These are phyloP conservation scores for Lachnellula occidentalis DNA, from an alignment of 2,329 filamentous ascomycete species.

Conservation along the genomic window DNA sequence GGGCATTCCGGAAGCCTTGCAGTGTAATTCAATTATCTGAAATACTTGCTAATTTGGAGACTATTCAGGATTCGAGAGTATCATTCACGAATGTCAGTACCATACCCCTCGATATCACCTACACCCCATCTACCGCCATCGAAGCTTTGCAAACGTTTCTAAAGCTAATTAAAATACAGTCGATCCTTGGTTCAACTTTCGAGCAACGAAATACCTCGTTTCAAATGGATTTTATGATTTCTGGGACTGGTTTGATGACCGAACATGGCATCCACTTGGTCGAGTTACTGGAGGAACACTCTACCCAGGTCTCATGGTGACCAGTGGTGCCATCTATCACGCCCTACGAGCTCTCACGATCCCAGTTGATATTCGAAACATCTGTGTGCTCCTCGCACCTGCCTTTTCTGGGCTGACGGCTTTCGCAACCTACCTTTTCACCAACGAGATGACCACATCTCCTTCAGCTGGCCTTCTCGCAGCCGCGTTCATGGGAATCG, in stretches of 20 bases:
- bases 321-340: constrained; percentile 95
- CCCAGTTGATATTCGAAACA: constrained; percentile 97
- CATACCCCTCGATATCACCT: constrained; percentile 11
- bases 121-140: constrained; percentile 24
- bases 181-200: constrained; percentile 99
- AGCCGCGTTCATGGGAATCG: constrained; percentile 94
- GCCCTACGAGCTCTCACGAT: constrained; percentile 80
- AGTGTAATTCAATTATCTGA: background rate
- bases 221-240: constrained; percentile 97
- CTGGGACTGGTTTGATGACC: constrained; percentile 99
- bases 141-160: constrained; percentile 15
- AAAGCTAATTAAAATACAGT: constrained; percentile 52
- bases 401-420: constrained; percentile 92
- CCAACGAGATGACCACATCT: constrained; percentile 94
- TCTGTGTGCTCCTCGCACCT: constrained; percentile 93
- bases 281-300: constrained; percentile 98
- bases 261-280: constrained; percentile 98
- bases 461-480: constrained; percentile 92
- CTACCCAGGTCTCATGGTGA: constrained; percentile 98
- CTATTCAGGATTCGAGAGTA: constrained; percentile 83
- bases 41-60: constrained; percentile 20
- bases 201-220: constrained; percentile 95
- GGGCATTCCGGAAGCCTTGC: background rate
- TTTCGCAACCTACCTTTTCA: constrained; percentile 88
- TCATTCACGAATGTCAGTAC: constrained; percentile 96